Conservation (phyloP, 768 basidiomycete genomes). For the Termitomyces sp. region DNA sequence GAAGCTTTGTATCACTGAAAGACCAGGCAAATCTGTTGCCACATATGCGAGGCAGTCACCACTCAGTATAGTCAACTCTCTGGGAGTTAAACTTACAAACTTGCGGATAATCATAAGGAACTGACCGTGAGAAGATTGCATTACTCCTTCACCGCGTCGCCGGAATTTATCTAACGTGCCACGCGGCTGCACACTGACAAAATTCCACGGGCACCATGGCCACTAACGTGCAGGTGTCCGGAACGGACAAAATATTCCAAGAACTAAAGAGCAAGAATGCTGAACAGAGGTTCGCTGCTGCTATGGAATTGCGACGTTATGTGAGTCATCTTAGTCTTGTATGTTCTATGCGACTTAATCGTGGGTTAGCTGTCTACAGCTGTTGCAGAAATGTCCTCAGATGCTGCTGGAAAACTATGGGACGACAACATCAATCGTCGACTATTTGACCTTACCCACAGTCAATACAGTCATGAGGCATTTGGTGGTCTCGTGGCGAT, state of each 20-base stretch:
- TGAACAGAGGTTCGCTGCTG: slow-evolving; percentile 65
- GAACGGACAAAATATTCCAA: slow-evolving; percentile 66
- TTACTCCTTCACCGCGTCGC: background rate
- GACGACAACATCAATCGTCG: slow-evolving; percentile 78
- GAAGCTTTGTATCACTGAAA: no score
- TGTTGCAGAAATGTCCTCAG: slow-evolving; percentile 78
- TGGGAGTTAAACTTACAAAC: no score
- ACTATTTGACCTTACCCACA: slow-evolving; percentile 82
- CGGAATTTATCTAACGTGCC: background rate
- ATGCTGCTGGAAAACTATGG: slow-evolving; percentile 79
- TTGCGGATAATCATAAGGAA: background rate
- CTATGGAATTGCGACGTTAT: slow-evolving; percentile 71
- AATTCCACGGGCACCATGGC: slow-evolving; percentile 44
- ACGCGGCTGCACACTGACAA: background rate
- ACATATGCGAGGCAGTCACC: no score
- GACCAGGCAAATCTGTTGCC: no score
- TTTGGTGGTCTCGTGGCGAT: slow-evolving; percentile 88
- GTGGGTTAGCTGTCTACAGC: slow-evolving; percentile 60
- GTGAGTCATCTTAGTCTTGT: slow-evolving; percentile 36
- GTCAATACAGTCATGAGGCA: slow-evolving; percentile 72
- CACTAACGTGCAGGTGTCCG: slow-evolving; percentile 51
- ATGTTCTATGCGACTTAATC: slow-evolving; percentile 1
- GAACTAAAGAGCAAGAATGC: slow-evolving; percentile 60
- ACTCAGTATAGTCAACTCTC: no score
- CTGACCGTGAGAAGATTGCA: slow-evolving; percentile 1